phyloP scores from a whole-genome alignment of 1,284 basidiomycete genomes.

The Sanghuangporus sanghuang region DNA sequence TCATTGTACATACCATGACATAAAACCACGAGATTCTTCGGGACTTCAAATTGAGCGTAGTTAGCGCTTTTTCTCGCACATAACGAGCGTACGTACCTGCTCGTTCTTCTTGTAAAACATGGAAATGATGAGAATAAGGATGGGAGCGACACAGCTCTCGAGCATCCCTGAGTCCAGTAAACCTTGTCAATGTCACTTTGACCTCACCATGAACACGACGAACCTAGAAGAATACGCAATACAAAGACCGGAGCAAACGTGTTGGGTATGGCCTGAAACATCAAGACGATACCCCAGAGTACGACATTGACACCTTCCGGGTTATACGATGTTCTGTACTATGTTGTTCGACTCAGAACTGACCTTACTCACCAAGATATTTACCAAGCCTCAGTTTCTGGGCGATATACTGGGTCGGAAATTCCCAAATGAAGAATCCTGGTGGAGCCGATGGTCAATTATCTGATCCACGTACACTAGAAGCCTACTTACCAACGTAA shows the following conservation, averaged over 20 bases:
- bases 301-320: constrained; percentile 50
- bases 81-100: constrained; percentile 34
- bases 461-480: too few relatives aligned
- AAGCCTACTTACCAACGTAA: constrained; percentile 41
- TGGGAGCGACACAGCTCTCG: constrained; percentile 59
- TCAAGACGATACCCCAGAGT: constrained; percentile 56
- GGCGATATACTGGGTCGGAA: constrained; percentile 62
- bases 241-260: constrained; percentile 60
- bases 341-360: not conserved
- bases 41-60: constrained; percentile 31
- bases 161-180: constrained; percentile 46
- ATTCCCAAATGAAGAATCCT: constrained; percentile 62
- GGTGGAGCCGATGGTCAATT: not conserved
- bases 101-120: constrained; percentile 72
- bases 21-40: constrained; percentile 64
- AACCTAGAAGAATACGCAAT: constrained; percentile 56
- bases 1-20: constrained; percentile 45
- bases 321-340: not conserved
- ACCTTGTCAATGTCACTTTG: not conserved
- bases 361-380: constrained; percentile 43
- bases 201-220: not conserved
- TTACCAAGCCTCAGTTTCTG: constrained; percentile 57
- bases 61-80: not conserved
- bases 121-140: constrained; percentile 56
- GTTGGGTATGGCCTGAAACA: constrained; percentile 52